Conservation (phyloP, 345 rosid genomes). For the Eucalyptus virginea region DNA sequence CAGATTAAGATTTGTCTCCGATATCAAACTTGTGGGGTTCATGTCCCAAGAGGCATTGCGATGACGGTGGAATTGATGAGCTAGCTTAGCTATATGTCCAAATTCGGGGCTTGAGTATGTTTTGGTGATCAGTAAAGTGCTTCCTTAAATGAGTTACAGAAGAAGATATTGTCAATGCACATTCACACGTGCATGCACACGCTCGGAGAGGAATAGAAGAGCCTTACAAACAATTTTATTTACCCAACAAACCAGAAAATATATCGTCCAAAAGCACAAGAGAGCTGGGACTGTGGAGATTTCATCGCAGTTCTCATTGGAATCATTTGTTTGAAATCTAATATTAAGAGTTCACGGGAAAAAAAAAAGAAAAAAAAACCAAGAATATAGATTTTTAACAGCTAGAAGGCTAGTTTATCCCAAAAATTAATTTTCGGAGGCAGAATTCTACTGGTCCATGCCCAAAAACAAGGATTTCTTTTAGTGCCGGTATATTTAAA, state of each 20-base stretch:
- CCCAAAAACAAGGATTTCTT: not conserved
- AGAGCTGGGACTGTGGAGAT: not conserved
- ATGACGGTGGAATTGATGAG: not conserved
- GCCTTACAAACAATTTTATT: not conserved
- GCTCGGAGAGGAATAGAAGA: not conserved
- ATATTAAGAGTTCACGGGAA: not conserved
- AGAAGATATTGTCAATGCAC: not conserved
- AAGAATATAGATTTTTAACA: not conserved
- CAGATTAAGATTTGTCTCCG: fast-evolving
- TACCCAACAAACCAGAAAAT: not conserved
- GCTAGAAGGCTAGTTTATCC: not conserved
- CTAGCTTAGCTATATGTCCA: not conserved
- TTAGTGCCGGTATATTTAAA: not conserved
- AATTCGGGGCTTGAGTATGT: not conserved
- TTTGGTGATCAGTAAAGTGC: not conserved
- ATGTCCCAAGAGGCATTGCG: not conserved
- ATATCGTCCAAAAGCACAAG: not conserved
- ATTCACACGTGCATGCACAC: not conserved
- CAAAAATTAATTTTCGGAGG: not conserved
- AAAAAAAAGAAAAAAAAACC: not conserved
- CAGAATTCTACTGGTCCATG: not conserved
- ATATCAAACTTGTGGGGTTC: fast-evolving
- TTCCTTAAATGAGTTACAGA: not conserved
- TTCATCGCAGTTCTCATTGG: not conserved
- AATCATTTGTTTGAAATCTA: no score